Conservation (phyloP, 1,284 basidiomycete species). For the Coriolopsis trogii region DNA sequence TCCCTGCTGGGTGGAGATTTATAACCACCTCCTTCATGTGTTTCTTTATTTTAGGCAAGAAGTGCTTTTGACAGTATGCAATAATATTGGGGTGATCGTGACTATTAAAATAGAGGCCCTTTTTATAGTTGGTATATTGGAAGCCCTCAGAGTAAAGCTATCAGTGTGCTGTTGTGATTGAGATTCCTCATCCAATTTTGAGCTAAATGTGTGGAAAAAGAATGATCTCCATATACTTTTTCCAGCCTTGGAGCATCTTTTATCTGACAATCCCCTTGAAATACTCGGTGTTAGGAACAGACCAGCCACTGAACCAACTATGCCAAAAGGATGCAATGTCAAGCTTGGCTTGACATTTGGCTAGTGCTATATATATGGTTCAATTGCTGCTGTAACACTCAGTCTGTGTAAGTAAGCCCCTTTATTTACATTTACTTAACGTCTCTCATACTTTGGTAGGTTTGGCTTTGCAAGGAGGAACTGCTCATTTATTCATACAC, state of each 20-base stretch:
- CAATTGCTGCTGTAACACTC: too few relatives aligned
- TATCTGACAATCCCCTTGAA: not conserved
- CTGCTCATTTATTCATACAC: too few relatives aligned
- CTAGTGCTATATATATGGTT: too few relatives aligned
- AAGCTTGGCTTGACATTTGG: too few relatives aligned
- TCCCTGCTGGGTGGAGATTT: conserved; percentile 42
- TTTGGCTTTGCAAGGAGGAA: too few relatives aligned
- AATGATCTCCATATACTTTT: not conserved
- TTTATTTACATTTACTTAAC: too few relatives aligned
- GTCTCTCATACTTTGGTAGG: too few relatives aligned
- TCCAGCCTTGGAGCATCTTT: conserved; percentile 7
- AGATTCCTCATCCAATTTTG: not conserved
- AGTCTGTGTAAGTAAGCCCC: too few relatives aligned
- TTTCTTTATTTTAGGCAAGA: conserved; percentile 32
- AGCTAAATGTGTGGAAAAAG: not conserved
- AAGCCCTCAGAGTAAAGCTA: conserved; percentile 33
- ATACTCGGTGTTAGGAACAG: too few relatives aligned
- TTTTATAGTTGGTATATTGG: conserved; percentile 33
- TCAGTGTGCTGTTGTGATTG: conserved; percentile 1
- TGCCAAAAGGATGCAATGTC: too few relatives aligned
- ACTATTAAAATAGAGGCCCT: conserved; percentile 39
- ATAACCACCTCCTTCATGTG: conserved; percentile 34
- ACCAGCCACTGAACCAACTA: too few relatives aligned
- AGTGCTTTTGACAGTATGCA: conserved; percentile 29
- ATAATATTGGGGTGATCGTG: conserved; percentile 39